phyloP scores from a whole-genome alignment of 108 stramenopile species.

The Asterionellopsis glacialis region DNA sequence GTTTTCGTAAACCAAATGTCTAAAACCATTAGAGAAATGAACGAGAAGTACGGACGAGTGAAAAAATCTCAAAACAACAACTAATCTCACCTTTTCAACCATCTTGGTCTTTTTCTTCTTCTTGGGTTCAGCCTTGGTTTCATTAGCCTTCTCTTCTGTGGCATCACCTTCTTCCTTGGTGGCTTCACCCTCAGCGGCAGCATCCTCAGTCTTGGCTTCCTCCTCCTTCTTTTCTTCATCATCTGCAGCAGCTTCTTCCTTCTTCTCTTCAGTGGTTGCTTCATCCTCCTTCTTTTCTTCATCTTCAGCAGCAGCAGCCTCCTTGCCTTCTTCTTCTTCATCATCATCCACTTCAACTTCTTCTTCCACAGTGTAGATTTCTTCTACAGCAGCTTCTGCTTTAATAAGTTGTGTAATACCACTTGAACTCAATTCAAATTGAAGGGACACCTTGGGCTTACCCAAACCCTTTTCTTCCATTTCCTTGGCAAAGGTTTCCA shows the following conservation, averaged over 20 bases:
- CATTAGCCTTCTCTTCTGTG: slow-evolving; percentile 29
- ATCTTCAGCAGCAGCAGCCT: slow-evolving; percentile 16
- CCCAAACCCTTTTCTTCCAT: slow-evolving; percentile 89
- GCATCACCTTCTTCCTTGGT: slow-evolving; percentile 7
- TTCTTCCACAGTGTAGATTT: slow-evolving; percentile 75
- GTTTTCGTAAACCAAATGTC: slow-evolving; percentile 49
- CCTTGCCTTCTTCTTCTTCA: slow-evolving; percentile 28
- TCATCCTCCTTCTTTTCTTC: slow-evolving; percentile 23
- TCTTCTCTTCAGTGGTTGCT: slow-evolving; percentile 11
- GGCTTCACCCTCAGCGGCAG: slow-evolving; percentile 18
- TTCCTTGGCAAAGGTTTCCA: slow-evolving; percentile 88
- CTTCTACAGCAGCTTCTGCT: slow-evolving; percentile 94
- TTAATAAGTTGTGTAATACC: slow-evolving; percentile 85
- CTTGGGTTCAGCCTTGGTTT: slow-evolving; percentile 15
- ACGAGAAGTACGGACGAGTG: background rate
- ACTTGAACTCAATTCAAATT: slow-evolving; percentile 86
- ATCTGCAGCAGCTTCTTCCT: slow-evolving; percentile 18
- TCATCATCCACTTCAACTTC: slow-evolving; percentile 84
- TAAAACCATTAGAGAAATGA: slow-evolving; percentile 24
- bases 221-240: slow-evolving; percentile 25
- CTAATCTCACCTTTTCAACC: slow-evolving; percentile 55
- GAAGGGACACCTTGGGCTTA: slow-evolving; percentile 92
- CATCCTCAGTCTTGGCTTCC: slow-evolving; percentile 33
- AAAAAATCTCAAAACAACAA: background rate
- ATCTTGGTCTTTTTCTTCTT: slow-evolving; percentile 79